phyloP scores from a whole-genome alignment of 2,329 filamentous ascomycete species.

The Neodidymelliopsis sp. region DNA sequence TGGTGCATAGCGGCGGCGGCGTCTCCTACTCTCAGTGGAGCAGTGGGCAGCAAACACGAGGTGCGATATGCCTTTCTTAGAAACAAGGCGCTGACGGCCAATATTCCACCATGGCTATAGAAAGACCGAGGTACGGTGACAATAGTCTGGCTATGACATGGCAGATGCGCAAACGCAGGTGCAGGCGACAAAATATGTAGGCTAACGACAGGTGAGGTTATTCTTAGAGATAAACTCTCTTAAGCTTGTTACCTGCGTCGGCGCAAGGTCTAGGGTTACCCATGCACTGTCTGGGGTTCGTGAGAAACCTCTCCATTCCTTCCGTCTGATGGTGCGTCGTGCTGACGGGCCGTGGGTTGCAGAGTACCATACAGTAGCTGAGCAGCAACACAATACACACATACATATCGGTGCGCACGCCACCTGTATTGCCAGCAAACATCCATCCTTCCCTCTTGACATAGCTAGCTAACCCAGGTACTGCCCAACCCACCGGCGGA shows the following conservation, averaged over 20 bases:
- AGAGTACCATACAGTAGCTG: neutral
- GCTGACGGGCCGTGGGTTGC: constrained; percentile 4
- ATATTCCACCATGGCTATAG: constrained; percentile 13
- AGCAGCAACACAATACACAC: constrained; percentile 2
- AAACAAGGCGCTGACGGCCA: constrained; percentile 23
- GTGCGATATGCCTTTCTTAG: constrained; percentile 32
- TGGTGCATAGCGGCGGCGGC: constrained; percentile 19
- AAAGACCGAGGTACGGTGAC: constrained; percentile 29
- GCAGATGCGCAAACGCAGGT: constrained; percentile 33
- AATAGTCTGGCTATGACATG: constrained; percentile 29
- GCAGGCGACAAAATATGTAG: constrained; percentile 38
- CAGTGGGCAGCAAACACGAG: constrained; percentile 38
- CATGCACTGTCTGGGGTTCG: constrained; percentile 30
- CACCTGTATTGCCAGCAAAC: constrained; percentile 6
- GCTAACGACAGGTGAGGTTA: constrained; percentile 15
- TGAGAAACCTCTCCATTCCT: constrained; percentile 25
- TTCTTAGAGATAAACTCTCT: constrained; percentile 45
- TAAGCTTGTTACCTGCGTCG: constrained; percentile 31
- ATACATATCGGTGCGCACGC: constrained; percentile 13
- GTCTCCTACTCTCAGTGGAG: constrained; percentile 18
- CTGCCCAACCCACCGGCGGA: constrained; percentile 20
- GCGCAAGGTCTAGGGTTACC: constrained; percentile 8
- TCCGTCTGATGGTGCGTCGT: neutral
- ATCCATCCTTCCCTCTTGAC: too few relatives aligned
- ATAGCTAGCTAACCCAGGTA: too few relatives aligned